These are phyloP conservation scores for Phaffia tasmanica DNA, from an alignment of 768 basidiomycete species.

Conservation along the genomic window DNA sequence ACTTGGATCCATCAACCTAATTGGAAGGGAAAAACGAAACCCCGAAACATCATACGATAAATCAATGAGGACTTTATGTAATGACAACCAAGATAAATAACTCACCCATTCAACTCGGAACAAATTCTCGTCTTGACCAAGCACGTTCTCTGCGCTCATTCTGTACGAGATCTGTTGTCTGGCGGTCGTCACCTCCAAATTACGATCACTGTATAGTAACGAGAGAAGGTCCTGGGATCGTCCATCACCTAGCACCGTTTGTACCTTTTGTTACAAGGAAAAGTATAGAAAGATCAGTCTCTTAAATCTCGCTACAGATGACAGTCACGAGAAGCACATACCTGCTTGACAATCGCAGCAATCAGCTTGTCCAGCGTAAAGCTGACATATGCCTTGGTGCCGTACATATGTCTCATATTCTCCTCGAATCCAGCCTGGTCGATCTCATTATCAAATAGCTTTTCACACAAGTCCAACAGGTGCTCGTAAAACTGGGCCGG, in stretches of 20 bases:
- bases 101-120: constrained; percentile 43
- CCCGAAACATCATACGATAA: not conserved
- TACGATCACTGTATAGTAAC: constrained; percentile 57
- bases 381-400: constrained; percentile 65
- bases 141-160: constrained; percentile 39
- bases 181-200: constrained; percentile 32
- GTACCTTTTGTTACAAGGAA: constrained; percentile 48
- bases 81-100: not conserved
- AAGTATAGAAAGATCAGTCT: not conserved
- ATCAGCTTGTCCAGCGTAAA: constrained; percentile 93
- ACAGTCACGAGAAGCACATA: constrained; percentile 32
- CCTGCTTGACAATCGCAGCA: constrained; percentile 81
- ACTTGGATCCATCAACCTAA: constrained; percentile 33
- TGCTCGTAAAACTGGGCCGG: constrained; percentile 73
- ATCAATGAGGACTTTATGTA: not conserved
- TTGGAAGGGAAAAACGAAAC: not conserved
- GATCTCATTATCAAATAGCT: constrained; percentile 82
- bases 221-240: constrained; percentile 78
- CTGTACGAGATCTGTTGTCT: constrained; percentile 42
- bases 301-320: no score
- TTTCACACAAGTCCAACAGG: constrained; percentile 79
- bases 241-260: constrained; percentile 69
- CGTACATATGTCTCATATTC: constrained; percentile 66
- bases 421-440: constrained; percentile 90
- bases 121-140: constrained; percentile 41